Percentiles rank a stretch among this genome's conserved stretches.
Conservation (phyloP, 2,329 filamentous ascomycete genomes). For the Neonectria hederae region DNA sequence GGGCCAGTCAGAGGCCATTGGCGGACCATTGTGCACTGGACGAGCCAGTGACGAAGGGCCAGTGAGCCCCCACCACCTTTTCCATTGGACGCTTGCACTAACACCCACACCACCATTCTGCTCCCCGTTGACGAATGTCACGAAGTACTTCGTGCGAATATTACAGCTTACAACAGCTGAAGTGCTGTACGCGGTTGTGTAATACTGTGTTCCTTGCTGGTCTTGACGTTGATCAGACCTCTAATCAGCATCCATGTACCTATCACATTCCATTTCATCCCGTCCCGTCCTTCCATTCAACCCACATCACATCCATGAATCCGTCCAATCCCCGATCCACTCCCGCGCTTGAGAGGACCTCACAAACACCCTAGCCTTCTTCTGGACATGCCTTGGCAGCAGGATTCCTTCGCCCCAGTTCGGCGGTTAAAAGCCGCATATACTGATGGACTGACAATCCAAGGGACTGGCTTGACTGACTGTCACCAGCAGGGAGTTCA, state of each 20-base stretch:
- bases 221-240: neutral
- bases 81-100: neutral
- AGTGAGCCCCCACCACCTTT: slow-evolving; percentile 10
- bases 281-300: slow-evolving; percentile 11
- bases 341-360: slow-evolving; percentile 9
- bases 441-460: neutral
- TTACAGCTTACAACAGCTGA: slow-evolving; percentile 4
- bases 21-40: slow-evolving; percentile 32
- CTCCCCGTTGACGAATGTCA: neutral
- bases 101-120: slow-evolving; percentile 12
- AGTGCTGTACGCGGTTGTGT: slow-evolving; percentile 1
- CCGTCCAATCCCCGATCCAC: slow-evolving; percentile 10
- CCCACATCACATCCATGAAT: slow-evolving; percentile 7
- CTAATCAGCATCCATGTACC: slow-evolving; percentile 1
- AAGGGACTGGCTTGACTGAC: neutral
- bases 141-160: neutral
- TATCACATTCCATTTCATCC: neutral
- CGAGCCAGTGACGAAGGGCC: slow-evolving; percentile 35
- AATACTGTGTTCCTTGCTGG: slow-evolving; percentile 9
- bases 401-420: neutral
- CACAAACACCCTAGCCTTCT: slow-evolving; percentile 21
- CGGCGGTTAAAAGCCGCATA: slow-evolving; percentile 16
- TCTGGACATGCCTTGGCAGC: slow-evolving; percentile 13
- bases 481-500: slow-evolving; percentile 8
- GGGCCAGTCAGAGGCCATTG: slow-evolving; percentile 19